These are phyloP conservation scores for Geoglossum cookeanum DNA, from an alignment of 2,329 filamentous ascomycete genomes.

Conservation along the genomic window DNA sequence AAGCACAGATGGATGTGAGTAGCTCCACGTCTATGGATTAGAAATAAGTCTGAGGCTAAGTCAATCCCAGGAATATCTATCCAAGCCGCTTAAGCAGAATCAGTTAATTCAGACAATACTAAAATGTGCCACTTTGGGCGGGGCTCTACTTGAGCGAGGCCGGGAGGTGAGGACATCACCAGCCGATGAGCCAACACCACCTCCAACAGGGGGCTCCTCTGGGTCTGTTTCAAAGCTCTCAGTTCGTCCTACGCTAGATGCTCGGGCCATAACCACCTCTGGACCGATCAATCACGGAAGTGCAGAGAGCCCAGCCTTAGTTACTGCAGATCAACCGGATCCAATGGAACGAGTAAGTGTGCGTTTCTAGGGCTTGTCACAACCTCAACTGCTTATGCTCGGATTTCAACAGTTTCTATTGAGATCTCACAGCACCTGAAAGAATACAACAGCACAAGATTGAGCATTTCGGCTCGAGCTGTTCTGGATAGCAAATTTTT, in stretches of 20 bases:
- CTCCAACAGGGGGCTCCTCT: conserved; percentile 5
- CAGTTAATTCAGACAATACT: conserved; percentile 95
- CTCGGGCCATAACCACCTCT: conserved; percentile 46
- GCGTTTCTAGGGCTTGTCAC: conserved; percentile 2
- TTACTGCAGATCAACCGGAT: conserved; percentile 42
- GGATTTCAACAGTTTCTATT: conserved; percentile 21
- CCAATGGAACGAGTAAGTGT: conserved; percentile 34
- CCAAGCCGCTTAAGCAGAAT: conserved; percentile 90
- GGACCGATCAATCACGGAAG: conserved; percentile 37
- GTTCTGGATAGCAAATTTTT: not conserved
- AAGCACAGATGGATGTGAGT: conserved; percentile 77
- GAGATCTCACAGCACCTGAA: conserved; percentile 30
- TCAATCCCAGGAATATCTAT: conserved; percentile 53
- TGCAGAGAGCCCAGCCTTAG: conserved; percentile 42
- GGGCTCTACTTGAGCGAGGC: conserved; percentile 55
- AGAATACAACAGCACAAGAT: not conserved
- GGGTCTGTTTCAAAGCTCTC: not conserved
- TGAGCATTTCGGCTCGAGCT: not conserved
- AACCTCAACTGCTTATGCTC: conserved; percentile 1
- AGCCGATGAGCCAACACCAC: conserved; percentile 7
- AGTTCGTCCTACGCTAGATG: conserved; percentile 33
- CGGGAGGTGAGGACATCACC: conserved; percentile 32
- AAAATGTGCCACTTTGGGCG: conserved; percentile 84
- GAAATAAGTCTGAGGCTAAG: not conserved
- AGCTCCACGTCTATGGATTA: not conserved